Evolutionary conservation across 306 rosid genomes (phyloP), one percentile per base, ranked within the genome.

Genomic region (Sindora glabra): DNA sequence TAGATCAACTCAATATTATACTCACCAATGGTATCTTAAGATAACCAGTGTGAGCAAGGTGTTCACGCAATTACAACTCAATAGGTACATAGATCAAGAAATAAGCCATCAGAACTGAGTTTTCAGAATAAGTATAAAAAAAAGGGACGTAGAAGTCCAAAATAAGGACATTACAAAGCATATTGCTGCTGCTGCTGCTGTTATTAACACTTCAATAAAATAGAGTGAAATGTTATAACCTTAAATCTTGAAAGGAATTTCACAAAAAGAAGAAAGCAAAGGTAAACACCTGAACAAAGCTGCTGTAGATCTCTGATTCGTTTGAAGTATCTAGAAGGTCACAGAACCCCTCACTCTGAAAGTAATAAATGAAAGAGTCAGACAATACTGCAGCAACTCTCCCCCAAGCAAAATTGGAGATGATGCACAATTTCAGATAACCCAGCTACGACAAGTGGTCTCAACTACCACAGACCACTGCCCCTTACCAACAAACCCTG

Each of bases 1-100:
- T 29, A 29, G 5, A 29, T 55, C 10, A 59, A 10, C 8, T 7
- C 33, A 72, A 21, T 39, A 67, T 25, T 42, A 58, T 25, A 81
- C 94, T 82, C 78, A 90, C 97, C 4, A 73, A 82, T 23, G 97
- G 95, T 56, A 90, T 71, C 79, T 90, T 90, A 46, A 86, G 22
- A 77, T 84, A 86, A 46, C 87, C 89, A 62, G 80, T 90, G 15
- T 94, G 97, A 74, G 94, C 90, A 56, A 90, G 72, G 62, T 73
- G 80, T 52, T 82, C 74, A 95, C 86, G 84, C 79, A 82, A 52
- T 41, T 16, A 40, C 13, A 48, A 68, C 32, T 27, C 32, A 27
- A 3, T 27, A 6, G n/a, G n/a, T n/a, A n/a, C n/a, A n/a, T n/a
- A n/a, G n/a, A n/a, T n/a, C n/a, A n/a, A n/a, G n/a, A n/a, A n/a